Percentiles rank a stretch among this genome's conserved stretches.
Evolutionary conservation across 179 eudicot species (phyloP).

Genomic region (Corrigiola litoralis): DNA sequence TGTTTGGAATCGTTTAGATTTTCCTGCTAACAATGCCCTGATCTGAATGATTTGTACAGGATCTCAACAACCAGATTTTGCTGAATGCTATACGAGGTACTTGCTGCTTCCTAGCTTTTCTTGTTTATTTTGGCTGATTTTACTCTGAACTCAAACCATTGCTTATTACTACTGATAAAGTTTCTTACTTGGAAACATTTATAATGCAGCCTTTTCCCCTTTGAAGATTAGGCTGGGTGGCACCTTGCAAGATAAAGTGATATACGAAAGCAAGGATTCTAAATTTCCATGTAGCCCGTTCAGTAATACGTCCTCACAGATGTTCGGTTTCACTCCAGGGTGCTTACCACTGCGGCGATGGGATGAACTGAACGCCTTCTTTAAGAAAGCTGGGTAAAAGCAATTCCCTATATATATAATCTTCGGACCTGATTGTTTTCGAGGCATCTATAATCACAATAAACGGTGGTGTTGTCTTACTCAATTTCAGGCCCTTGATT

Average conservation of each 20-base stretch:
- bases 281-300: slow-evolving; percentile 51
- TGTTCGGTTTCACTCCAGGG: slow-evolving; percentile 71
- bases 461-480: not conserved
- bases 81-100: slow-evolving; percentile 73
- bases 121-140: too few species aligned
- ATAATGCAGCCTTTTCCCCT: slow-evolving; percentile 77
- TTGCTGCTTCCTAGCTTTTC: not conserved
- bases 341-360: slow-evolving; percentile 78
- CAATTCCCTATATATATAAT: not conserved
- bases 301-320: slow-evolving; percentile 32
- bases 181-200: not conserved
- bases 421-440: not conserved
- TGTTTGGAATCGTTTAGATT: too few species aligned
- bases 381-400: slow-evolving; percentile 52
- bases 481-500: slow-evolving; percentile 51
- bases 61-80: slow-evolving; percentile 55
- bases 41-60: slow-evolving; percentile 48
- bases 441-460: not conserved
- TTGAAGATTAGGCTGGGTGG: slow-evolving; percentile 91
- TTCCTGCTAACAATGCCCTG: too few species aligned
- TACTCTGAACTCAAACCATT: too few species aligned
- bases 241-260: slow-evolving; percentile 72
- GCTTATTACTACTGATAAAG: not conserved
- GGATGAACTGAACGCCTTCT: slow-evolving; percentile 80
- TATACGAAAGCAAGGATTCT: slow-evolving; percentile 52